Conservation (phyloP, 2,329 filamentous ascomycete species). For the Apiospora koreana region DNA sequence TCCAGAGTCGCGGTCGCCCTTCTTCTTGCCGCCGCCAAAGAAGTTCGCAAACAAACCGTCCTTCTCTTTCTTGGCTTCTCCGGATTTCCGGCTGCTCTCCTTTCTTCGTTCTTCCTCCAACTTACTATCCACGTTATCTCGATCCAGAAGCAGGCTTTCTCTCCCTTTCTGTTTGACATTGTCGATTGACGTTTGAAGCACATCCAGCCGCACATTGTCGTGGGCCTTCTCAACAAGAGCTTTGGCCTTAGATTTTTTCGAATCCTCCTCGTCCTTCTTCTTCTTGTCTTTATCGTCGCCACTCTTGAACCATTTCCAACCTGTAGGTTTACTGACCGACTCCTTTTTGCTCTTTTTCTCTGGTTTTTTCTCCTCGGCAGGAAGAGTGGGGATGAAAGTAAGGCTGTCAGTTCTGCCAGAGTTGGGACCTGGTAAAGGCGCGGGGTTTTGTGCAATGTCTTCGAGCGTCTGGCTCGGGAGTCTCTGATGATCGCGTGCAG, state of each 20-base stretch:
- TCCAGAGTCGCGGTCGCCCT: conserved; percentile 71
- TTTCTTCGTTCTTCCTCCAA: conserved; percentile 83
- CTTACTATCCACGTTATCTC: conserved; percentile 70
- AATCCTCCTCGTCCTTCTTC: conserved; percentile 61
- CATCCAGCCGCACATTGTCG: conserved; percentile 81
- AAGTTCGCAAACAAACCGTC: conserved; percentile 92
- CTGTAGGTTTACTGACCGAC: conserved; percentile 64
- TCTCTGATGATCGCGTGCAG: conserved; percentile 31
- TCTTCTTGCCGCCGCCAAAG: conserved; percentile 90
- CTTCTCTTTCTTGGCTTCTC: conserved; percentile 84
- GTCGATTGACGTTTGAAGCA: conserved; percentile 87
- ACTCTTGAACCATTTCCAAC: conserved; percentile 78
- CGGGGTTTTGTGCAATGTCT: conserved; percentile 65
- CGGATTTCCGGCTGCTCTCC: conserved; percentile 71
- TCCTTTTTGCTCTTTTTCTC: conserved; percentile 77
- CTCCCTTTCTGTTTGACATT: conserved; percentile 63
- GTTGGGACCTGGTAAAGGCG: conserved; percentile 69
- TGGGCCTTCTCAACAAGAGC: conserved; percentile 58
- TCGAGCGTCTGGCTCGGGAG: conserved; percentile 54
- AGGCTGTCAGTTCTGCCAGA: conserved; percentile 72
- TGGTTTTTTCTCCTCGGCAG: conserved; percentile 67
- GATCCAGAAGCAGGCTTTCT: conserved; percentile 82
- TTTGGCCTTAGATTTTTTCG: conserved; percentile 69
- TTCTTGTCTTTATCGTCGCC: conserved; percentile 77
- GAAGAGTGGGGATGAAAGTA: conserved; percentile 76